These are phyloP conservation scores for Mucor circinelloides DNA, from an alignment of 371 early-diverging fungal species.

Conservation along the genomic window DNA sequence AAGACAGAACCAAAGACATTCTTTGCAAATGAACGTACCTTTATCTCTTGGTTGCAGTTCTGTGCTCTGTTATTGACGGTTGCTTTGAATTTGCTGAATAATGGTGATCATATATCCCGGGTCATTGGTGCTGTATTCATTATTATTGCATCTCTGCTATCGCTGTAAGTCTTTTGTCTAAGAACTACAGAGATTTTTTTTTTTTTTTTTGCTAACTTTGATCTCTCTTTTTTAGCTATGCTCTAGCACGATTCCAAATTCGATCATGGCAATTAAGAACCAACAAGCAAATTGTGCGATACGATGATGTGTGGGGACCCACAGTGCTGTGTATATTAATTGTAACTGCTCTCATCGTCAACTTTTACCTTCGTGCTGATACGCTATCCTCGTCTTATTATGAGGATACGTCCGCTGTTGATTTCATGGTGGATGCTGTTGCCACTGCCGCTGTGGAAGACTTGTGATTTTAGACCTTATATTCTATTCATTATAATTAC, in stretches of 20 bases:
- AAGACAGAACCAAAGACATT: conserved; percentile 60
- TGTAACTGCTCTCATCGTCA: conserved; percentile 28
- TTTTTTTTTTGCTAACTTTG: neutral
- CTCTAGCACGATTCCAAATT: conserved; percentile 29
- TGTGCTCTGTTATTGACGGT: conserved; percentile 68
- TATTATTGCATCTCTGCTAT: conserved; percentile 24
- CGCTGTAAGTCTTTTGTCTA: conserved; percentile 25
- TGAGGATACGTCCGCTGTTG: neutral
- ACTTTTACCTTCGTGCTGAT: conserved; percentile 32
- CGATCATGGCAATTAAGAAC: conserved; percentile 29
- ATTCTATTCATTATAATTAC: too few relatives aligned
- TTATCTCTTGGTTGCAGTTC: conserved; percentile 83
- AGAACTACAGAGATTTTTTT: neutral
- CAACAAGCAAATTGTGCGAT: conserved; percentile 23
- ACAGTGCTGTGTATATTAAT: conserved; percentile 31
- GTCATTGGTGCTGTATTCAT: conserved; percentile 36
- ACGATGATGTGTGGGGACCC: conserved; percentile 39
- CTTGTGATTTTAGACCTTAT: neutral
- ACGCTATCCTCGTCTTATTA: conserved; percentile 7
- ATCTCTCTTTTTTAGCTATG: conserved; percentile 25
- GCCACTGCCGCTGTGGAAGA: neutral
- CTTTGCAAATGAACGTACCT: conserved; percentile 93
- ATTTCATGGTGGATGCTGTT: neutral
- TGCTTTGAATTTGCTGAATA: conserved; percentile 71
- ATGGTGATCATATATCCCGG: conserved; percentile 54